These are phyloP conservation scores for Cercospora brassicicola DNA, from an alignment of 2,329 filamentous ascomycete genomes.

Conservation along the genomic window DNA sequence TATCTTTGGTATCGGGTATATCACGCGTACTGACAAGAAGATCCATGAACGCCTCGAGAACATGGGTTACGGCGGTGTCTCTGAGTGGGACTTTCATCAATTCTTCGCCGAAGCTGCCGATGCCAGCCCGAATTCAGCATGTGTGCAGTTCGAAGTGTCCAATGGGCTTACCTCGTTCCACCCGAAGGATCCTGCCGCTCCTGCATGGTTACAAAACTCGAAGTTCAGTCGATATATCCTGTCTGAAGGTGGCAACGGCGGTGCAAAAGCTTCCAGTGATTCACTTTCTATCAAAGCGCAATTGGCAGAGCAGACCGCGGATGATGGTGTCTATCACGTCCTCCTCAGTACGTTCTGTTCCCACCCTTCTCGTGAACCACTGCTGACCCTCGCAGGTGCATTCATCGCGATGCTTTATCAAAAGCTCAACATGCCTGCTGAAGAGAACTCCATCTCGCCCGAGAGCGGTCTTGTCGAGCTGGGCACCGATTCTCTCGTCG, in stretches of 20 bases:
- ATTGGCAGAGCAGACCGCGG: not conserved
- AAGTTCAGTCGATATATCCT: not conserved
- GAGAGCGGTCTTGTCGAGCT: not conserved
- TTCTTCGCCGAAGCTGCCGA: not conserved
- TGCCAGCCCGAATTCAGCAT: not conserved
- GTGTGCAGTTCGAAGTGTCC: not conserved
- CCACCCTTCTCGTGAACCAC: not conserved
- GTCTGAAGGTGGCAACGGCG: not conserved
- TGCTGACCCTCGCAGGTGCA: not conserved
- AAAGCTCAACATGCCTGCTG: not conserved
- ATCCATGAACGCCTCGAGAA: not conserved
- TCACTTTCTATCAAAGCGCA: not conserved
- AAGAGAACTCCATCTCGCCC: not conserved
- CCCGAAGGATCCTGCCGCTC: not conserved
- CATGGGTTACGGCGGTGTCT: slow-evolving; percentile 35
- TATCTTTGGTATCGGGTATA: slow-evolving; percentile 34
- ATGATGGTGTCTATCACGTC: not conserved
- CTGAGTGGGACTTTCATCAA: slow-evolving; percentile 45
- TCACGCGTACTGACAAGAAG: slow-evolving; percentile 22
- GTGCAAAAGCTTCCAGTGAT: not conserved
- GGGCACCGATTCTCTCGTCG: not conserved
- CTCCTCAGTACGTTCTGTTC: not conserved
- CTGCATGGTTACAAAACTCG: not conserved
- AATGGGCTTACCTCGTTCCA: not conserved
- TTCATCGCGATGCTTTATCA: not conserved